Conservation (phyloP, 1,284 basidiomycete genomes). For the Microbotryum lychnidis-dioicae region DNA sequence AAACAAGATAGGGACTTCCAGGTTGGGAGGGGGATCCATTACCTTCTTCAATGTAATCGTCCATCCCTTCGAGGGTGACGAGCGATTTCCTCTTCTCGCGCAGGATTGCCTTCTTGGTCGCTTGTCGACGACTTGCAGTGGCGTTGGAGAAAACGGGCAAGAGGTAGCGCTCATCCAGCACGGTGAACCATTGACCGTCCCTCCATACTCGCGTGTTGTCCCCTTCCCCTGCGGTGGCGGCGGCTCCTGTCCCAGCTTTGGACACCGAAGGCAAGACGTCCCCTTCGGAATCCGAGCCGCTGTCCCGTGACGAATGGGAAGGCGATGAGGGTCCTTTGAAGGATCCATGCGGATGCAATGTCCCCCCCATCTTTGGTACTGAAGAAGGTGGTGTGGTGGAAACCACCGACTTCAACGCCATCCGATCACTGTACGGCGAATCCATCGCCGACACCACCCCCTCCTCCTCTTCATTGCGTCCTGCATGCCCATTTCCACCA, state of each 20-base stretch:
- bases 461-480: not conserved
- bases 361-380: too few species aligned
- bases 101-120: constrained; percentile 35
- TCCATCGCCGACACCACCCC: constrained; percentile 2
- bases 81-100: constrained; percentile 15
- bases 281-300: constrained; percentile 13
- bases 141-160: constrained; percentile 79
- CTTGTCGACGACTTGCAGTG: constrained; percentile 42
- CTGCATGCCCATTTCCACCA: not conserved
- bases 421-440: constrained; percentile 15
- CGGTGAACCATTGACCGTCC: constrained; percentile 85
- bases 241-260: not conserved
- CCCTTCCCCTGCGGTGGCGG: constrained; percentile 2
- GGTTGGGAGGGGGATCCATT: not conserved
- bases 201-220: constrained; percentile 43
- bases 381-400: too few species aligned
- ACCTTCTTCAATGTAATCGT: constrained; percentile 7
- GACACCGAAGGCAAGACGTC: constrained; percentile 21
- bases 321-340: too few species aligned
- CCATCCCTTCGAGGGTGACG: constrained; percentile 3
- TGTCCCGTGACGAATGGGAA: too few species aligned
- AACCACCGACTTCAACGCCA: too few species aligned
- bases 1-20: constrained; percentile 6
- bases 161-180: constrained; percentile 87
- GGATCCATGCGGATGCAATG: too few species aligned